phyloP scores from a whole-genome alignment of 2,329 filamentous ascomycete genomes.

The Neurospora crassa region DNA sequence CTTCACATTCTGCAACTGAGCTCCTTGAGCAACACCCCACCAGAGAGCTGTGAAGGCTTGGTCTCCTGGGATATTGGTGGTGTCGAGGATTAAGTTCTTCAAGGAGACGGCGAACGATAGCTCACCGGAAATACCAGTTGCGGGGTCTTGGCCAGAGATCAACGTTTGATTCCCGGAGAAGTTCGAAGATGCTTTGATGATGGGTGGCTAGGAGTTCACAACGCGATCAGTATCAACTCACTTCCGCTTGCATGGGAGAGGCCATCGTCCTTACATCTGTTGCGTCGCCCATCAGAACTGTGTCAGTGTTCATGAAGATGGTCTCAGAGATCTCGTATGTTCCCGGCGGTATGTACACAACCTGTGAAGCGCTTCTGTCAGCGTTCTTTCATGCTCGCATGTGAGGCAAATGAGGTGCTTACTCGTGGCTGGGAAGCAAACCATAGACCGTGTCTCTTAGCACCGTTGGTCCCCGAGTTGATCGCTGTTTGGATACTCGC shows the following conservation, averaged over 20 bases:
- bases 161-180: slow-evolving; percentile 26
- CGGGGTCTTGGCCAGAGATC: slow-evolving; percentile 28
- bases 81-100: slow-evolving; percentile 35
- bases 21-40: slow-evolving; percentile 35
- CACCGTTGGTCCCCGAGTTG: slow-evolving; percentile 25
- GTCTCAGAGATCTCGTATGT: slow-evolving; percentile 30
- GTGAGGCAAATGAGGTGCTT: background rate
- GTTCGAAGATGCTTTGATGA: slow-evolving; percentile 29
- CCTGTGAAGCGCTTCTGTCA: slow-evolving; percentile 14
- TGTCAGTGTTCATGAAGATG: slow-evolving; percentile 33
- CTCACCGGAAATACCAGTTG: slow-evolving; percentile 25
- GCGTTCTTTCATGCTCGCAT: background rate
- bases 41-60: slow-evolving; percentile 29
- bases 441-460: slow-evolving; percentile 27
- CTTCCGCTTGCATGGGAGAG: background rate
- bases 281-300: slow-evolving; percentile 36
- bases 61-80: slow-evolving; percentile 26
- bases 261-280: slow-evolving; percentile 23
- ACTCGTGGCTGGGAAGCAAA: slow-evolving; percentile 32
- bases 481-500: slow-evolving; percentile 29
- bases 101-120: slow-evolving; percentile 32
- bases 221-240: background rate
- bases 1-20: slow-evolving; percentile 32
- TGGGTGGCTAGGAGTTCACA: slow-evolving; percentile 25
- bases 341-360: slow-evolving; percentile 34